Conservation (phyloP, 192 early-diverging fungal genomes). For the Coemansia sp. region DNA sequence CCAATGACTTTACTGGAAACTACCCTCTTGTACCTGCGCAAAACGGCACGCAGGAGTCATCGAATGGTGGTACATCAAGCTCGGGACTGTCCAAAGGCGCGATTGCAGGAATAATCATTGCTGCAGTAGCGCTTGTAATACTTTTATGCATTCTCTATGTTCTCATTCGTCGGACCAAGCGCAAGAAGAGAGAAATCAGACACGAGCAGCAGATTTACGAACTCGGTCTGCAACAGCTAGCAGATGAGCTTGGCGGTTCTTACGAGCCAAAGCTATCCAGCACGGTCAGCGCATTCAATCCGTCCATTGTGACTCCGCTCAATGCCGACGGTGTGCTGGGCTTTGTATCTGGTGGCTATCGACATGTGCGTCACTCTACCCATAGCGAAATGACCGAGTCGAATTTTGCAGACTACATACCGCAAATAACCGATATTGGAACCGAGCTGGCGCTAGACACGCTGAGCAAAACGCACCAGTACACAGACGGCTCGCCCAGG, state of each 20-base stretch:
- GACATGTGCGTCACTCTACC: slow-evolving; percentile 24
- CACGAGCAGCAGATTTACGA: slow-evolving; percentile 47
- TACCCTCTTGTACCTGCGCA: slow-evolving; percentile 18
- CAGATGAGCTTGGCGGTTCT: slow-evolving; percentile 48
- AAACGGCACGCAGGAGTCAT: slow-evolving; percentile 8
- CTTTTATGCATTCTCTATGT: slow-evolving; percentile 26
- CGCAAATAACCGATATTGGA: slow-evolving; percentile 32
- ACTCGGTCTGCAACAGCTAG: slow-evolving; percentile 48
- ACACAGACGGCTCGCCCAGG: slow-evolving; percentile 41
- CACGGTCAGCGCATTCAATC: slow-evolving; percentile 34
- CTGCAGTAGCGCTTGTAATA: slow-evolving; percentile 22
- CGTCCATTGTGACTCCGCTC: slow-evolving; percentile 29
- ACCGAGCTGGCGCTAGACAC: slow-evolving; percentile 42
- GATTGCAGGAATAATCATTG: slow-evolving; percentile 40
- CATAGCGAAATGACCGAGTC: slow-evolving; percentile 32
- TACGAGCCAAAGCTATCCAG: slow-evolving; percentile 47
- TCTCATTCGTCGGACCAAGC: slow-evolving; percentile 15
- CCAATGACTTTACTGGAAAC: slow-evolving; percentile 42
- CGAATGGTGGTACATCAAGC: neutral
- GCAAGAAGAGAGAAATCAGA: slow-evolving; percentile 23
- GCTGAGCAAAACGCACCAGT: slow-evolving; percentile 36
- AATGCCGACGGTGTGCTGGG: slow-evolving; percentile 25
- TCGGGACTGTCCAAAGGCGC: slow-evolving; percentile 28
- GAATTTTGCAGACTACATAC: slow-evolving; percentile 48
- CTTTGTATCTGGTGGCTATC: slow-evolving; percentile 19